Conservation (phyloP, 129 eudicot species). For the Cynara cardunculus region DNA sequence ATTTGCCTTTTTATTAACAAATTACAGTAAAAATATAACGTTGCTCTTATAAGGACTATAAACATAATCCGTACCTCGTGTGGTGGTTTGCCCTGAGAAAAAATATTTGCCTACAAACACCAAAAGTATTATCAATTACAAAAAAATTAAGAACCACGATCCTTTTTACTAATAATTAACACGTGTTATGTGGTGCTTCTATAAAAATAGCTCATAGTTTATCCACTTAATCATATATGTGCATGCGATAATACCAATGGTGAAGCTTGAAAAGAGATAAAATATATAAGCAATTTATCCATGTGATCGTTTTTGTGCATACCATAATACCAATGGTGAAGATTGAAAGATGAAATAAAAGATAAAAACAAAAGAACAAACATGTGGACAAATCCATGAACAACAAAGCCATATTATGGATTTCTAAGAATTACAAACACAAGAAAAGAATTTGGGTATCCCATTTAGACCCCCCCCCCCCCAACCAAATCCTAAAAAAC, state of each 20-base stretch:
- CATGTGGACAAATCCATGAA: background rate
- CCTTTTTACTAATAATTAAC: background rate
- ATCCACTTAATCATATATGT: background rate
- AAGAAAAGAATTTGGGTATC: background rate
- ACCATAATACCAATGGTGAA: background rate
- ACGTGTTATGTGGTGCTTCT: background rate
- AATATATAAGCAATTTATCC: background rate
- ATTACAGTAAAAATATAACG: background rate
- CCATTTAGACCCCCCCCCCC: background rate
- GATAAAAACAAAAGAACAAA: background rate
- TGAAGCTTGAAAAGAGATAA: background rate
- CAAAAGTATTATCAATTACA: constrained; percentile 3
- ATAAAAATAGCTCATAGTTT: background rate
- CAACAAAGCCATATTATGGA: background rate
- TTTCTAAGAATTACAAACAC: background rate
- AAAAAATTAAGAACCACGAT: background rate
- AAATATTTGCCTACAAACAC: constrained; percentile 42
- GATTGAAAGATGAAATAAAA: background rate
- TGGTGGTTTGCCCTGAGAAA: constrained; percentile 34
- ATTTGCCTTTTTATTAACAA: background rate
- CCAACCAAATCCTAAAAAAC: background rate
- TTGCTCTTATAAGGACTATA: background rate
- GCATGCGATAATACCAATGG: background rate
- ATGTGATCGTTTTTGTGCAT: background rate
- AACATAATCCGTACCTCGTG: constrained; percentile 36